Base-by-base conservation (phyloP, 257 asterid species). In the Solanum arcanum region DNA sequence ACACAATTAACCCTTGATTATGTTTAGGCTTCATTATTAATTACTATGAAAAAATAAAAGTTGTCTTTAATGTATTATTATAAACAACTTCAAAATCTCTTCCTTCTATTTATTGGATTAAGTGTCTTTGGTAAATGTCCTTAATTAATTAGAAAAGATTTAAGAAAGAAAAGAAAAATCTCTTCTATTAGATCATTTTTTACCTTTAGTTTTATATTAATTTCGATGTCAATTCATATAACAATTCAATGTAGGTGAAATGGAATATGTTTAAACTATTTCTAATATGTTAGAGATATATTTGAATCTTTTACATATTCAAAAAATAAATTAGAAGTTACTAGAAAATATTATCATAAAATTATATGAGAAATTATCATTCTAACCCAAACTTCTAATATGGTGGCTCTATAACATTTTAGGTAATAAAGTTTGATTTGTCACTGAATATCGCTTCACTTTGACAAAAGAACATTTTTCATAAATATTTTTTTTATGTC, bases 1-100 rank as follows among this genome's bases (percentile, higher is more conserved):
- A 80, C 84, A 4, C 13, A 46, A 80, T 27, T 80, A 80, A 14
- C 68, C 84, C 68, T 80, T 29, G 29, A 47, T 80, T 47, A 16
- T 29, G 27, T 80, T 46, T 23, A 27, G 56, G 6, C 64, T 44
- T 42, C 23, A 8, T 41, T 15, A 25, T 25, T 42, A 25, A 27
- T 42, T 42, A 25, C 6, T 25, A 25, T 14, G 1, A 5, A 2
- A 47, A 47, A 47, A 47, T 47, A 47, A 47, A 27, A 66, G 13
- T 6, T 12, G 9, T 62, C 31, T 12, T 60, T 60, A 60, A 21
- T 11, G 72, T n/a, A 12, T 64, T n/a, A 12, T 64, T 64, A n/a
- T 25, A 25, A 64, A 16, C 9, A 9, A 6, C 33, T 64, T 25
- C 0, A 64, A 64, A 64, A 64, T 25, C 0, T 60, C n/a, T 9